These are phyloP conservation scores for Aspergillus sparsus DNA, from an alignment of 495 filamentous ascomycete species.

Conservation along the genomic window DNA sequence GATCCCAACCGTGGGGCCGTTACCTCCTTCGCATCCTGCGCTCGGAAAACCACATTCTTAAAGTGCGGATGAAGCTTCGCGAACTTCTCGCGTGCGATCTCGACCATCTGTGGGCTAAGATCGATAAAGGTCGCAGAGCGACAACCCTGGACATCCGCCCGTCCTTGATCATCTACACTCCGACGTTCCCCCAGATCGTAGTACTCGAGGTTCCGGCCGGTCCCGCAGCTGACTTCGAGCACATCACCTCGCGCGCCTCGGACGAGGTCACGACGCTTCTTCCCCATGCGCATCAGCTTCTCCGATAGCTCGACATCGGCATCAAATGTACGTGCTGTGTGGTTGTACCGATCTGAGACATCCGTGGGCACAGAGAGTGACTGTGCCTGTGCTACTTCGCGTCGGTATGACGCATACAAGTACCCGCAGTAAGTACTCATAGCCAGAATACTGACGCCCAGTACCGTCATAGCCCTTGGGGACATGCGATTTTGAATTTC, in stretches of 20 bases:
- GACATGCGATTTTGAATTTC: constrained; percentile 31
- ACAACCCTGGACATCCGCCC: constrained; percentile 42
- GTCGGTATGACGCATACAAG: constrained; percentile 50
- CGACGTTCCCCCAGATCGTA: constrained; percentile 71
- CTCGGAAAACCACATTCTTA: constrained; percentile 44
- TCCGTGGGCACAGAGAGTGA: constrained; percentile 47
- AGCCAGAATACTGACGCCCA: constrained; percentile 48
- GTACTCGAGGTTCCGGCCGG: constrained; percentile 81
- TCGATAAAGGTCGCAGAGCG: constrained; percentile 62
- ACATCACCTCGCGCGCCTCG: constrained; percentile 72
- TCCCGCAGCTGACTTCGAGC: constrained; percentile 85
- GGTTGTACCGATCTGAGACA: constrained; percentile 58
- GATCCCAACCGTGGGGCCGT: constrained; percentile 13
- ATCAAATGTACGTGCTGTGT: constrained; percentile 62
- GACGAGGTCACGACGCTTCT: constrained; percentile 62
- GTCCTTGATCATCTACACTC: constrained; percentile 59
- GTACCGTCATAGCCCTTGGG: constrained; percentile 38
- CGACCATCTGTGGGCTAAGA: constrained; percentile 64
- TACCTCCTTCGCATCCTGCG: constrained; percentile 39
- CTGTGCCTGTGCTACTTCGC: constrained; percentile 39
- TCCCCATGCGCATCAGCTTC: constrained; percentile 61
- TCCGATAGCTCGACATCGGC: constrained; percentile 65
- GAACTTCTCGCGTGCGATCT: constrained; percentile 61
- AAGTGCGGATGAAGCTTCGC: constrained; percentile 48
- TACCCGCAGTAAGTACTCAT: constrained; percentile 55